phyloP scores from a whole-genome alignment of 2,329 filamentous ascomycete species.

The Apiospora rasikravindrae region DNA sequence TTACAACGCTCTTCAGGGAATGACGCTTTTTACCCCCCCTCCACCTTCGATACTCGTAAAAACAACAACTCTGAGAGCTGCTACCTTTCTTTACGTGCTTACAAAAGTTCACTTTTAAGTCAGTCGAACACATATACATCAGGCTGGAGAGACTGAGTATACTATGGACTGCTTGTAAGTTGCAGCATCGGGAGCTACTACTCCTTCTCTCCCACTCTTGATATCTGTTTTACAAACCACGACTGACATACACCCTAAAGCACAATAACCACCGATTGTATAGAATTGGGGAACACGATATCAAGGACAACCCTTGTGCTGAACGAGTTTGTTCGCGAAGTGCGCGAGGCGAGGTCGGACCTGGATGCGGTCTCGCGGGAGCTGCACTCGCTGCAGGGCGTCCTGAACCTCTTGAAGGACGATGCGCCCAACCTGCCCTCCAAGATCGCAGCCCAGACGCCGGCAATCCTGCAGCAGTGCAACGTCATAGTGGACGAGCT shows the following conservation, averaged over 20 bases:
- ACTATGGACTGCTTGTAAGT: conserved; percentile 20
- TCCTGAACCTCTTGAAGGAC: conserved; percentile 45
- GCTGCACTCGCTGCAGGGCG: conserved; percentile 46
- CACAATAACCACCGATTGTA: conserved; percentile 46
- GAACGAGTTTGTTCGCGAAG: conserved; percentile 44
- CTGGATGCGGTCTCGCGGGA: conserved; percentile 47
- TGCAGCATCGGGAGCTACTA: background rate
- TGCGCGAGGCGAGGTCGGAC: conserved; percentile 47
- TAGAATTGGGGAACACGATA: conserved; percentile 42
- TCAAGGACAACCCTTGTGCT: conserved; percentile 40
- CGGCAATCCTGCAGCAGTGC: conserved; percentile 43
- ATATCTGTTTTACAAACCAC: background rate
- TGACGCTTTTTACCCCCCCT: background rate
- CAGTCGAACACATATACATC: background rate
- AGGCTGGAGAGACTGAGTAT: background rate
- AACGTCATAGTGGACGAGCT: conserved; percentile 43
- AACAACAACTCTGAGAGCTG: background rate
- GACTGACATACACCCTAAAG: conserved; percentile 30
- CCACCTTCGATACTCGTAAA: background rate
- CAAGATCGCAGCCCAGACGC: conserved; percentile 42
- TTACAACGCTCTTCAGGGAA: background rate
- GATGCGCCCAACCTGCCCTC: conserved; percentile 44
- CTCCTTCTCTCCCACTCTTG: background rate
- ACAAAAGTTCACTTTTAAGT: background rate
- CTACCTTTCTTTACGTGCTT: background rate